Evolutionary conservation across 441 rosid species (phyloP).

Genomic region (Populus trichocarpa): DNA sequence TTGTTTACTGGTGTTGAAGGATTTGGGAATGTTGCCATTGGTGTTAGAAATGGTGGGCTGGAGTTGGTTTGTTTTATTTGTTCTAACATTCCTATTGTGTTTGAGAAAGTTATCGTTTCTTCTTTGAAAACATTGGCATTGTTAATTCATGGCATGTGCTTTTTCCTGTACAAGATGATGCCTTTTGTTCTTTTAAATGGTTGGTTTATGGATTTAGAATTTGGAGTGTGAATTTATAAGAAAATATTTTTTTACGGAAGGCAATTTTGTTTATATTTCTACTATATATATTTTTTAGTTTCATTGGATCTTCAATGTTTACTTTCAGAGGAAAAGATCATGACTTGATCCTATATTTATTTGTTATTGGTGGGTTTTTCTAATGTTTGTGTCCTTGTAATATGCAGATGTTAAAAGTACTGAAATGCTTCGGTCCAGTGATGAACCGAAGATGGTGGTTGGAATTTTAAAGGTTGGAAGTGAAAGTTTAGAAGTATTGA

Average conservation of each 20-base stretch:
- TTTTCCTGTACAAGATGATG: not conserved
- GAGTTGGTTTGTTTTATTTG: slow-evolving; percentile 63
- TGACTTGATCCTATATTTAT: too few species aligned
- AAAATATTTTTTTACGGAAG: too few species aligned
- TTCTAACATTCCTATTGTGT: slow-evolving; percentile 40
- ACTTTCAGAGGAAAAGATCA: too few species aligned
- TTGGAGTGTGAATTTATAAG: not conserved
- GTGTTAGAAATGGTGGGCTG: slow-evolving; percentile 62
- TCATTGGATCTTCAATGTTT: too few species aligned
- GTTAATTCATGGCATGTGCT: slow-evolving; percentile 53
- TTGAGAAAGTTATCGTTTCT: slow-evolving; percentile 35
- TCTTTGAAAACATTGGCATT: slow-evolving; percentile 53
- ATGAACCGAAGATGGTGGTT: slow-evolving; percentile 49
- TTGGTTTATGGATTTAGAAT: not conserved
- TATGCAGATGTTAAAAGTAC: too few species aligned
- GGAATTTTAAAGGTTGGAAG: slow-evolving; percentile 12
- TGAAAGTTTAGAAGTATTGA: slow-evolving; percentile 45
- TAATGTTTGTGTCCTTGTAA: too few species aligned
- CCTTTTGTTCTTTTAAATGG: not conserved
- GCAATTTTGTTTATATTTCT: not conserved
- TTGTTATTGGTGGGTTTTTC: too few species aligned
- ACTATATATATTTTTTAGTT: slow-evolving; percentile 17
- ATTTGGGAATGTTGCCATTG: slow-evolving; percentile 60
- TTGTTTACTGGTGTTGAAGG: slow-evolving; percentile 37
- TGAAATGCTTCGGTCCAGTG: slow-evolving; percentile 19